These are phyloP conservation scores for Ogataea allantospora DNA, from an alignment of 805 yeast species.

Conservation along the genomic window DNA sequence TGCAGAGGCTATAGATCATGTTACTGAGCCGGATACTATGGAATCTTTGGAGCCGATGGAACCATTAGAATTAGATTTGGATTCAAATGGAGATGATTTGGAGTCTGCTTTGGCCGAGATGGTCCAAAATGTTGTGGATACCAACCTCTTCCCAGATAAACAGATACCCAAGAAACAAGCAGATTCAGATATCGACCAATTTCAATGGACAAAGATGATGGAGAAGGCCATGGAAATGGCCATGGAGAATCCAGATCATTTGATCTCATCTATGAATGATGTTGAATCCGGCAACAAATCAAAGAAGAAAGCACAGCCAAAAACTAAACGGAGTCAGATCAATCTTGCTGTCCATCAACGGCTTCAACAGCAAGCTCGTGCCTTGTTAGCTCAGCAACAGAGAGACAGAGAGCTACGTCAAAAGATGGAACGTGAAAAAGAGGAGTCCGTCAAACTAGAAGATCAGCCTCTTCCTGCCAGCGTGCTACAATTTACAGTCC, in stretches of 20 bases:
- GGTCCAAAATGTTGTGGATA: slow-evolving; percentile 53
- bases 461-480: slow-evolving; percentile 13
- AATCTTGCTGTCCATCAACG: slow-evolving; percentile 29
- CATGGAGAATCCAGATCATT: slow-evolving; percentile 53
- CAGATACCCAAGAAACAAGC: slow-evolving; percentile 10
- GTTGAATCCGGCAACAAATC: slow-evolving; percentile 1
- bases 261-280: slow-evolving; percentile 37
- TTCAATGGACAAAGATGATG: slow-evolving; percentile 65
- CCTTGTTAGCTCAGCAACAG: slow-evolving; percentile 18
- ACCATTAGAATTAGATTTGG: slow-evolving; percentile 4
- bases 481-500: slow-evolving; percentile 17
- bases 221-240: slow-evolving; percentile 79
- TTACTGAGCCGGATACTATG: slow-evolving; percentile 6
- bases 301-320: slow-evolving; percentile 4
- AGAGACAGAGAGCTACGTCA: slow-evolving; percentile 19
- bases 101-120: slow-evolving; percentile 55
- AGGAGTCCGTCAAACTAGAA: background rate
- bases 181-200: slow-evolving; percentile 48
- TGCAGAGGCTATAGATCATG: slow-evolving; percentile 23
- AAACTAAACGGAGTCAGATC: slow-evolving; percentile 12
- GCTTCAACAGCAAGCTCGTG: slow-evolving; percentile 20
- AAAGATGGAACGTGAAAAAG: slow-evolving; percentile 13
- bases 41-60: slow-evolving; percentile 2
- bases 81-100: slow-evolving; percentile 36
- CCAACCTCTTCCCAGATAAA: slow-evolving; percentile 19